phyloP scores from a whole-genome alignment of 495 filamentous ascomycete species.

The Margaritispora aquatica region DNA sequence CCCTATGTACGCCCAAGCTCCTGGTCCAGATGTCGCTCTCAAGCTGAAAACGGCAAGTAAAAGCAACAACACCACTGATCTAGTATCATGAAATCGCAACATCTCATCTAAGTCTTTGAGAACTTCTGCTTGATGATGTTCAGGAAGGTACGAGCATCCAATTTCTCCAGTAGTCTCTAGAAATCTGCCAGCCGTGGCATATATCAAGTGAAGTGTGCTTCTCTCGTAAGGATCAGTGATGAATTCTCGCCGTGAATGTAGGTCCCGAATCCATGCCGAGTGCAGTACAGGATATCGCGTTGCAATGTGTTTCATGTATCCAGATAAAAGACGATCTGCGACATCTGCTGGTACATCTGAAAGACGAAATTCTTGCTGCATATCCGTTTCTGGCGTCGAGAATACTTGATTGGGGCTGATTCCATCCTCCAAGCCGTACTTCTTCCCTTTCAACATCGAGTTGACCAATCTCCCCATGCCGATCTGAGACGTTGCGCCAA shows the following conservation, averaged over 20 bases:
- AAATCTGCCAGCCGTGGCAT: constrained; percentile 5
- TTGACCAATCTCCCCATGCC: neutral
- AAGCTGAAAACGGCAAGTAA: neutral
- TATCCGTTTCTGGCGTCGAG: neutral
- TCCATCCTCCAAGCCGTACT: neutral
- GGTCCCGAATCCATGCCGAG: constrained; percentile 1
- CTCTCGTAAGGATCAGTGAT: constrained; percentile 5
- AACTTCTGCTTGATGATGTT: neutral
- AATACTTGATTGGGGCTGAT: neutral
- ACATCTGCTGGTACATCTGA: neutral
- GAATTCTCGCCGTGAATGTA: neutral
- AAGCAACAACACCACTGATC: neutral
- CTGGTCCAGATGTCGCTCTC: neutral
- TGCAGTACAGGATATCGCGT: constrained; percentile 2
- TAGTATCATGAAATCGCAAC: constrained; percentile 3
- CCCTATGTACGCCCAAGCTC: constrained; percentile 31
- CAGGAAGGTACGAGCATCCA: neutral
- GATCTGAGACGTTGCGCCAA: neutral
- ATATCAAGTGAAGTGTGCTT: constrained; percentile 3
- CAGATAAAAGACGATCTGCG: neutral
- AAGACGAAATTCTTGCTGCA: neutral
- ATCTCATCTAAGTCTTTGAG: constrained; percentile 2
- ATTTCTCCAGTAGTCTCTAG: constrained; percentile 5
- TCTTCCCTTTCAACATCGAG: neutral
- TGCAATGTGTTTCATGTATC: constrained; percentile 4